These are phyloP conservation scores for Spergularia bocconei DNA, from an alignment of 148 eudicot species.

Conservation along the genomic window DNA sequence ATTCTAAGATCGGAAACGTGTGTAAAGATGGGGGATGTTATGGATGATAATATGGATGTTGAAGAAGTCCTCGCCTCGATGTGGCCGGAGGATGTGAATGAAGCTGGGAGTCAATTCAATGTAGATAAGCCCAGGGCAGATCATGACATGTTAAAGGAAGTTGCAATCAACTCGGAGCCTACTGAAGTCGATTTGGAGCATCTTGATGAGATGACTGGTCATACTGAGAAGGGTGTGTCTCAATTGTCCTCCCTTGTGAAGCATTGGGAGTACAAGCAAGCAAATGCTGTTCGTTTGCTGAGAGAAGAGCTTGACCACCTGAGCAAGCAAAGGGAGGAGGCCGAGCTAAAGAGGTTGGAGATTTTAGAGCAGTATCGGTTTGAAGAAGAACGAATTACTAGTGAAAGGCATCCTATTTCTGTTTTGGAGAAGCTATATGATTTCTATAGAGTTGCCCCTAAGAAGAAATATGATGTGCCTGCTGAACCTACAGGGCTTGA, in stretches of 20 bases:
- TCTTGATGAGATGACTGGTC: slow-evolving; percentile 55
- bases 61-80: slow-evolving; percentile 67
- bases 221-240: slow-evolving; percentile 72
- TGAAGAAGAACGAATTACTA: slow-evolving; percentile 48
- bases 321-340: slow-evolving; percentile 67
- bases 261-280: slow-evolving; percentile 83
- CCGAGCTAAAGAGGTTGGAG: slow-evolving; percentile 70
- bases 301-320: slow-evolving; percentile 70
- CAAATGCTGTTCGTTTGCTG: slow-evolving; percentile 70
- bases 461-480: slow-evolving; percentile 43
- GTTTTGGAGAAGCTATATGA: slow-evolving; percentile 56
- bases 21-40: slow-evolving; percentile 26
- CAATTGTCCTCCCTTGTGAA: slow-evolving; percentile 63
- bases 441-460: slow-evolving; percentile 48
- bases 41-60: slow-evolving; percentile 58
- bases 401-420: slow-evolving; percentile 56
- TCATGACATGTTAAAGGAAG: slow-evolving; percentile 67
- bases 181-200: slow-evolving; percentile 55
- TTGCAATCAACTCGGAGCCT: slow-evolving; percentile 45
- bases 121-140: slow-evolving; percentile 62
- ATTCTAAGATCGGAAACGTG: neutral
- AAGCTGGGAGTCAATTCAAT: slow-evolving; percentile 65
- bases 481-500: slow-evolving; percentile 42
- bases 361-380: slow-evolving; percentile 78
- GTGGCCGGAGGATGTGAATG: slow-evolving; percentile 87